These are phyloP conservation scores for Pyronema omphalodes DNA, from an alignment of 495 filamentous ascomycete genomes.

Conservation along the genomic window DNA sequence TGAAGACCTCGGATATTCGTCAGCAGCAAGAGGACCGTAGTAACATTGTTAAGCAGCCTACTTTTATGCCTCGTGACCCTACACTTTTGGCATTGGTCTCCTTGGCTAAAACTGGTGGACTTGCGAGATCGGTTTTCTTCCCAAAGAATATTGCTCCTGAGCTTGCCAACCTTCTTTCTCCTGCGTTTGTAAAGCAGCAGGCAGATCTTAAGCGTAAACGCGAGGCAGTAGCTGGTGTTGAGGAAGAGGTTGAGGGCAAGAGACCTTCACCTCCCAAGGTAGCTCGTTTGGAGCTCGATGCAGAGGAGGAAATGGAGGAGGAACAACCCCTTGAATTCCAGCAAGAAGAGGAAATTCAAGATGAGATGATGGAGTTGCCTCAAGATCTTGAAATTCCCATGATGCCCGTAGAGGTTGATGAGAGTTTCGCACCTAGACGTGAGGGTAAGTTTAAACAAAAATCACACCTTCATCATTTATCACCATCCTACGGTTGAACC, in stretches of 20 bases:
- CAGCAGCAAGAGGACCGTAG: conserved; percentile 60
- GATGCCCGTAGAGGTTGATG: conserved; percentile 2
- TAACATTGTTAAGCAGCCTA: conserved; percentile 58
- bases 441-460: conserved; percentile 3
- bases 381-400: conserved; percentile 6
- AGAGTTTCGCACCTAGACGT: neutral
- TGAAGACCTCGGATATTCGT: conserved; percentile 44
- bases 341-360: conserved; percentile 20
- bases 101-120: conserved; percentile 72
- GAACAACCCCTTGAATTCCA: conserved; percentile 24
- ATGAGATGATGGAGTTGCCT: conserved; percentile 19
- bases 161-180: conserved; percentile 62
- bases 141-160: conserved; percentile 57
- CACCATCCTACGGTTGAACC: neutral
- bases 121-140: conserved; percentile 45
- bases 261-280: conserved; percentile 23
- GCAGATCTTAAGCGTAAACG: conserved; percentile 87
- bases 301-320: conserved; percentile 20
- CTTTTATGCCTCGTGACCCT: conserved; percentile 70
- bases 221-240: conserved; percentile 50
- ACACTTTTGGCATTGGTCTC: conserved; percentile 71
- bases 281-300: conserved; percentile 17
- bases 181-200: conserved; percentile 56
- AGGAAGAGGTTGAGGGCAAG: conserved; percentile 41
- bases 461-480: too few relatives aligned